Evolutionary conservation across 257 asterid species (phyloP).

Genomic region (Asclepias syriaca): DNA sequence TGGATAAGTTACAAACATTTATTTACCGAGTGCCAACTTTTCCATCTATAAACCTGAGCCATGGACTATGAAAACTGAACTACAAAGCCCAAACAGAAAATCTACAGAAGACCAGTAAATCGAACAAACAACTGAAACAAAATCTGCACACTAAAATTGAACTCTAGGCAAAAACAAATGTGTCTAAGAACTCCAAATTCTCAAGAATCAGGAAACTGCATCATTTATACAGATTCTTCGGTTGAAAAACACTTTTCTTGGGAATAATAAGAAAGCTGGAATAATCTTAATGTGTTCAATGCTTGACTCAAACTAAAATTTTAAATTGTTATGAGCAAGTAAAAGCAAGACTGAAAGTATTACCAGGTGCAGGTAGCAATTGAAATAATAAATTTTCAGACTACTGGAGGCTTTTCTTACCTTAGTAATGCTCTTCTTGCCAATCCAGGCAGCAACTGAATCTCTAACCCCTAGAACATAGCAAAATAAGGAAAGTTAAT

Average conservation of each 20-base stretch:
- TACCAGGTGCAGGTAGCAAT: background rate
- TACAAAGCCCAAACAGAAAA: background rate
- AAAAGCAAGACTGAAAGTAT: background rate
- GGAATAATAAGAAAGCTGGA: background rate
- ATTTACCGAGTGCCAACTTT: background rate
- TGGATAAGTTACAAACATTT: background rate
- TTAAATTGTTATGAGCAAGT: background rate
- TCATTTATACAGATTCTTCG: background rate
- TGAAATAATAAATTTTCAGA: background rate
- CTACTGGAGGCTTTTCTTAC: slow-evolving; percentile 25
- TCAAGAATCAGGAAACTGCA: background rate
- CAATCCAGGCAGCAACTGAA: slow-evolving; percentile 32
- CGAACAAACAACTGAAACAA: background rate
- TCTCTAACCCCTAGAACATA: slow-evolving; percentile 52
- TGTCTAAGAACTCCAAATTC: background rate
- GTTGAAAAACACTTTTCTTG: background rate
- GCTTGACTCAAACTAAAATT: background rate
- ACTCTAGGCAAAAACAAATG: background rate
- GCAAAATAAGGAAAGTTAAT: background rate
- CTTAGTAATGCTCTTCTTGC: slow-evolving; percentile 52
- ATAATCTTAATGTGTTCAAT: background rate
- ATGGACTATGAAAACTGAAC: background rate
- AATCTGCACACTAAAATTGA: background rate
- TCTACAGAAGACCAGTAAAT: background rate
- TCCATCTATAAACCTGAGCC: background rate